Base-by-base conservation (phyloP, 441 rosid species). In the Populus hybrid region DNA sequence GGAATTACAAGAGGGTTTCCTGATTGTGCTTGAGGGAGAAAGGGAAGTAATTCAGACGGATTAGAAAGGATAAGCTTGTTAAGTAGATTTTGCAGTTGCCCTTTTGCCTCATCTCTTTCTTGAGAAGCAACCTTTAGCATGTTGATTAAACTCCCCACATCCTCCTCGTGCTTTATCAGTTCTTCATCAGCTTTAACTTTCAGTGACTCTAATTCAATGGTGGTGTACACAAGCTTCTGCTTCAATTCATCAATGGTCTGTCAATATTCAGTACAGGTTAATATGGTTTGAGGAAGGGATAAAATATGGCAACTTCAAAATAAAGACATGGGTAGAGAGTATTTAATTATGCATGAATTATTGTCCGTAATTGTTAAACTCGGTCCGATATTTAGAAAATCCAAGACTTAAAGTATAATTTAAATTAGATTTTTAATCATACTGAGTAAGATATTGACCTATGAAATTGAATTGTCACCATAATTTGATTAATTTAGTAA, bases 171-270 rank as follows among this genome's bases (percentile, higher is more conserved):
- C 38, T 68, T 35, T 68, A 21, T 68, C n/a, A 8, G 26, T 18
- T 68, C 23, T 35, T 28, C 21, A 4, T 8, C 10, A 34, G 71
- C 71, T 18, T 68, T 11, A 18, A 18, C 21, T 68, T 34, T 34
- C 42, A 68, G n/a, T n/a, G 71, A 68, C 46, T 68, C 71, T 8
- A 68, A 35, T 68, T 68, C 38, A 68, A 68, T 32, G 42, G 71
- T 68, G 71, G 42, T 20, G 10, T 8, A 34, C 38, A 68, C 21
- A 28, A 68, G 71, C 21, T 68, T 68, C 40, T 68, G 35, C 71
- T 68, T 68, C 40, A 68, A 8, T 9, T 30, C 71, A 68, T 30
- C 38, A 9, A 68, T 32, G 38, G 8, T 68, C 71, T 68, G 38
- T 20, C 71, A 68, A 18, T 50, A 74, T 61, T 64, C 70, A 63